phyloP scores from a whole-genome alignment of 129 eudicot genomes.

The Centrapalus pauciflorus region DNA sequence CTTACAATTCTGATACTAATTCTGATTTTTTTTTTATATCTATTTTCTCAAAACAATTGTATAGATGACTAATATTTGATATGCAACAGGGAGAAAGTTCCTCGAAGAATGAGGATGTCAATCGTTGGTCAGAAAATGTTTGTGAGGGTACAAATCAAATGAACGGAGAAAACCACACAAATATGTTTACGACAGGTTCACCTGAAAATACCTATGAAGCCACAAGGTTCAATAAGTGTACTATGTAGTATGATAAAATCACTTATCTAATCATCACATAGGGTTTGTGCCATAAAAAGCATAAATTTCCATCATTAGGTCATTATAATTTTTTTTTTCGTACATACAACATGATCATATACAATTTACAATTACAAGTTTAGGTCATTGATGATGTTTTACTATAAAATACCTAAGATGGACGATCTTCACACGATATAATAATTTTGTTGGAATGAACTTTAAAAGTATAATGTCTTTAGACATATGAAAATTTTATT shows the following conservation, averaged over 20 bases:
- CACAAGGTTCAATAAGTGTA: slow-evolving; percentile 31
- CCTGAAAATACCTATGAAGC: slow-evolving; percentile 35
- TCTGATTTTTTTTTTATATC: neutral
- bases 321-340: too few species aligned
- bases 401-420: too few species aligned
- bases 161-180: slow-evolving; percentile 31
- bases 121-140: slow-evolving; percentile 32
- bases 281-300: too few species aligned
- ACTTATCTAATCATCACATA: neutral
- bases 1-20: neutral
- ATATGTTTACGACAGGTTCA: slow-evolving; percentile 31
- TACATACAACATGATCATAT: too few species aligned
- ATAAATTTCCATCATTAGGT: neutral
- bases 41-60: neutral
- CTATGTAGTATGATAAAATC: neutral
- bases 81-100: slow-evolving; percentile 41
- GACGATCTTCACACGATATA: too few species aligned
- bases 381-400: too few species aligned
- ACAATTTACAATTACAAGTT: too few species aligned
- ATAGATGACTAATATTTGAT: slow-evolving; percentile 28
- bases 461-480: too few species aligned
- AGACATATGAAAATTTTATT: neutral
- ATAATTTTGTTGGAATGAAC: too few species aligned
- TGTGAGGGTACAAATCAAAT: slow-evolving; percentile 27
- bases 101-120: slow-evolving; percentile 36